A percentile compares a stretch with the other conserved stretches of the same genome.
Evolutionary conservation across 1,284 basidiomycete species (phyloP).

Genomic region (Tilletia walkeri): DNA sequence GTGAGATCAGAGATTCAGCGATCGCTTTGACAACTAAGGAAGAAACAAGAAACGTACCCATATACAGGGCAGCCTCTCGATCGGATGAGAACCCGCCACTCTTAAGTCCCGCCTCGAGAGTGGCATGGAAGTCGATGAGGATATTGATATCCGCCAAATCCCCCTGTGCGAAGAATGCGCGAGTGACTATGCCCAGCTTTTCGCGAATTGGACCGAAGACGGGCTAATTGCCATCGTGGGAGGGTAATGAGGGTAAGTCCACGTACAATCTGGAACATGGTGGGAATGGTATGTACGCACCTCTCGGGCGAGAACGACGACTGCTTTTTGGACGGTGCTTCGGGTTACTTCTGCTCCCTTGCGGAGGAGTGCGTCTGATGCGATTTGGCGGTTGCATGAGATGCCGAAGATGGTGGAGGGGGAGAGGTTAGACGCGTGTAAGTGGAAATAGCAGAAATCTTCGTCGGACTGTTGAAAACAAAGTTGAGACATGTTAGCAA

Average conservation of each 20-base stretch:
- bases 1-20: neutral
- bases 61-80: conserved; percentile 64
- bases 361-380: conserved; percentile 74
- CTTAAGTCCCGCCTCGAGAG: conserved; percentile 46
- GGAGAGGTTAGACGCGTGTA: conserved; percentile 57
- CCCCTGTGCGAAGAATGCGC: conserved; percentile 54
- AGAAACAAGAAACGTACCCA: conserved; percentile 63
- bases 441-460: conserved; percentile 95
- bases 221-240: conserved; percentile 22
- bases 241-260: conserved; percentile 15
- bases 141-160: conserved; percentile 50
- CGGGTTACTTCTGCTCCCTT: conserved; percentile 85
- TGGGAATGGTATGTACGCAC: conserved; percentile 29
- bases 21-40: no score
- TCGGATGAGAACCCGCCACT: conserved; percentile 23
- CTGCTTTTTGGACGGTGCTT: conserved; percentile 94
- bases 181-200: conserved; percentile 90
- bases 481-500: neutral
- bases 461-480: conserved; percentile 70
- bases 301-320: conserved; percentile 78
- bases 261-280: neutral
- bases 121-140: conserved; percentile 53
- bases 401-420: conserved; percentile 39
- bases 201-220: conserved; percentile 64
- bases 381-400: conserved; percentile 83